These are phyloP conservation scores for Xylaria acuta DNA, from an alignment of 495 filamentous ascomycete genomes.

Conservation along the genomic window DNA sequence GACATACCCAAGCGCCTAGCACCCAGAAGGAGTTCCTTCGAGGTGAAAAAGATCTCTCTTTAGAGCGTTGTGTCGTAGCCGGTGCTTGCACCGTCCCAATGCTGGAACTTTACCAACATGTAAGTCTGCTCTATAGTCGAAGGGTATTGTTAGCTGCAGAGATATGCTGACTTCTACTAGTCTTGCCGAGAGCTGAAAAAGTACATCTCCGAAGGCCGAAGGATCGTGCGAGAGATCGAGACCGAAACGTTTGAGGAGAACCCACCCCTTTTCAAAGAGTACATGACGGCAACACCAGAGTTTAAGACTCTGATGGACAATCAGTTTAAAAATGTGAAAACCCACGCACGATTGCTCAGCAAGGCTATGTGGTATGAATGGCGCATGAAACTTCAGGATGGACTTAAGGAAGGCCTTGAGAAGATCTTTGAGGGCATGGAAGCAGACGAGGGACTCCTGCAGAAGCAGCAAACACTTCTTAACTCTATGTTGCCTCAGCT, in stretches of 20 bases:
- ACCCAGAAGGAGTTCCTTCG: conserved; percentile 46
- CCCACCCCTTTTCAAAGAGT: conserved; percentile 89
- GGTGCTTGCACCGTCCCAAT: conserved; percentile 91
- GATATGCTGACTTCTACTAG: conserved; percentile 52
- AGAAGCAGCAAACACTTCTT: conserved; percentile 70
- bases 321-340: conserved; percentile 96
- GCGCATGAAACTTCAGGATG: conserved; percentile 89
- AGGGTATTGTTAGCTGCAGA: neutral
- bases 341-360: conserved; percentile 83
- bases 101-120: conserved; percentile 92
- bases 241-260: conserved; percentile 84
- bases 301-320: conserved; percentile 88
- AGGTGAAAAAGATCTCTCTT: conserved; percentile 57
- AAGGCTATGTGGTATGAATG: conserved; percentile 98
- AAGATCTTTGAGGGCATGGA: conserved; percentile 78
- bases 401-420: conserved; percentile 77
- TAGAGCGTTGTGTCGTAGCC: conserved; percentile 83
- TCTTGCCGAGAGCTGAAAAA: conserved; percentile 93
- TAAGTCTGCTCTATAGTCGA: conserved; percentile 49
- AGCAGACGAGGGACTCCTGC: conserved; percentile 71
- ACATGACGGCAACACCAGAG: conserved; percentile 84
- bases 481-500: conserved; percentile 69
- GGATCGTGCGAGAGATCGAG: conserved; percentile 88
- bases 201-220: conserved; percentile 89
- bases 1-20: conserved; percentile 77